Evolutionary conservation across 164 flowering plant species (phyloP).

Genomic region (Pachysandra terminalis): DNA sequence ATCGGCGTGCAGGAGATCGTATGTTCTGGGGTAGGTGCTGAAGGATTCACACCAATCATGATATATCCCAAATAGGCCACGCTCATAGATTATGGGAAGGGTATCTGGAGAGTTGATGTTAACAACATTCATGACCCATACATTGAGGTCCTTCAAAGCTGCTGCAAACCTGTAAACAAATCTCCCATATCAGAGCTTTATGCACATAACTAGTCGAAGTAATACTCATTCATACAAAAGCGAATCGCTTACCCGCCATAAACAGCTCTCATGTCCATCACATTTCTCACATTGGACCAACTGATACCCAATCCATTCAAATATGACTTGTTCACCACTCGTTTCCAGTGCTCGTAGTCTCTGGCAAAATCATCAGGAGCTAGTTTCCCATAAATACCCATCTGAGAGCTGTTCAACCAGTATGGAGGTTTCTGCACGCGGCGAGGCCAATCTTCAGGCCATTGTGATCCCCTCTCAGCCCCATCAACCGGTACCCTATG

Average conservation of each 20-base stretch:
- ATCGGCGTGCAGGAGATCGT: slow-evolving; percentile 90
- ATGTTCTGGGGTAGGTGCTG: slow-evolving; percentile 84
- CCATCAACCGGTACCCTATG: slow-evolving; percentile 48
- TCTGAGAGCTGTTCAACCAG: slow-evolving; percentile 80
- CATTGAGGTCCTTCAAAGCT: slow-evolving; percentile 63
- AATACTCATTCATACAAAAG: background rate
- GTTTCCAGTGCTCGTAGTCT: slow-evolving; percentile 82
- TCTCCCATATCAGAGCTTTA: background rate
- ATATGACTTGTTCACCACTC: slow-evolving; percentile 53
- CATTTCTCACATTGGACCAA: slow-evolving; percentile 83
- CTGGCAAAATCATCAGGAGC: slow-evolving; percentile 71
- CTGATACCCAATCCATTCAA: slow-evolving; percentile 63
- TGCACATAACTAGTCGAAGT: background rate
- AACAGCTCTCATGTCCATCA: slow-evolving; percentile 99
- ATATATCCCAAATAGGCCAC: slow-evolving; percentile 92
- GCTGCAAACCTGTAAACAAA: slow-evolving; percentile 74
- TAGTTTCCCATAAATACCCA: slow-evolving; percentile 81
- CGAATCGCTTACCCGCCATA: slow-evolving; percentile 79
- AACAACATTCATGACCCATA: slow-evolving; percentile 93
- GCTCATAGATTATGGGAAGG: slow-evolving; percentile 83
- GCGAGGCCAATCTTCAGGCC: slow-evolving; percentile 85
- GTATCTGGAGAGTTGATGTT: slow-evolving; percentile 78
- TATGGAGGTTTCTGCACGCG: slow-evolving; percentile 59
- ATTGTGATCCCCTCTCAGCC: slow-evolving; percentile 56
- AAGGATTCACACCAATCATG: slow-evolving; percentile 98